phyloP scores from a whole-genome alignment of 225 moss, liverwort and hornwort species.

The Antitrichia curtipendula region DNA sequence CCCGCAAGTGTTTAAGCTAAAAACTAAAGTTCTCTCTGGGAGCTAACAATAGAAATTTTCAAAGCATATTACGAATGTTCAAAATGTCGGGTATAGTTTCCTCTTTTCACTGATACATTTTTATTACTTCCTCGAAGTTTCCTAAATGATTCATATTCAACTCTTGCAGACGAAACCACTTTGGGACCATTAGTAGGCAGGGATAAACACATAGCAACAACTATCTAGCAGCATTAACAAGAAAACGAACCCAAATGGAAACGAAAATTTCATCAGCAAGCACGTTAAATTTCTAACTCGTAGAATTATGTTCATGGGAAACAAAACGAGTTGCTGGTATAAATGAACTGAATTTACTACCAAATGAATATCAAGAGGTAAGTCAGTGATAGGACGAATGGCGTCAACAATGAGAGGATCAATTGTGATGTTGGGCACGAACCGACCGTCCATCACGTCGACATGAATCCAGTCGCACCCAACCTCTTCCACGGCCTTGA shows the following conservation, averaged over 20 bases:
- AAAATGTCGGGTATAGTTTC: not conserved
- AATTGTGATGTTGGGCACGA: no score
- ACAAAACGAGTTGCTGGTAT: no score
- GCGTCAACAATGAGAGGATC: no score
- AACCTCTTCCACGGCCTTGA: conserved; percentile 70
- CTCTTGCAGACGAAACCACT: not conserved
- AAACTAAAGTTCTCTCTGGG: not conserved
- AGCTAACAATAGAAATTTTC: not conserved
- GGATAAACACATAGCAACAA: not conserved
- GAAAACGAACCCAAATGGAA: not conserved
- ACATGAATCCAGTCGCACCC: conserved; percentile 97
- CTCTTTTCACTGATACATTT: not conserved
- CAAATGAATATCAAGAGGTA: no score
- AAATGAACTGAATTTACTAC: no score
- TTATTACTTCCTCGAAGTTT: not conserved
- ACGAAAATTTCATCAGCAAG: not conserved
- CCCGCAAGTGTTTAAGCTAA: not conserved
- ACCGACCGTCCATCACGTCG: conserved; percentile 79
- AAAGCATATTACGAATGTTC: no score
- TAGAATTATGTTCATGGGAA: not conserved
- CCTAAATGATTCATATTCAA: not conserved
- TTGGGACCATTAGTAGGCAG: not conserved
- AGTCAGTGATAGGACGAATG: no score
- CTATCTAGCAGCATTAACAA: not conserved
- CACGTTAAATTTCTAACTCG: not conserved